Conservation (phyloP, 768 basidiomycete species). For the Coprinellus aureogranulatus region DNA sequence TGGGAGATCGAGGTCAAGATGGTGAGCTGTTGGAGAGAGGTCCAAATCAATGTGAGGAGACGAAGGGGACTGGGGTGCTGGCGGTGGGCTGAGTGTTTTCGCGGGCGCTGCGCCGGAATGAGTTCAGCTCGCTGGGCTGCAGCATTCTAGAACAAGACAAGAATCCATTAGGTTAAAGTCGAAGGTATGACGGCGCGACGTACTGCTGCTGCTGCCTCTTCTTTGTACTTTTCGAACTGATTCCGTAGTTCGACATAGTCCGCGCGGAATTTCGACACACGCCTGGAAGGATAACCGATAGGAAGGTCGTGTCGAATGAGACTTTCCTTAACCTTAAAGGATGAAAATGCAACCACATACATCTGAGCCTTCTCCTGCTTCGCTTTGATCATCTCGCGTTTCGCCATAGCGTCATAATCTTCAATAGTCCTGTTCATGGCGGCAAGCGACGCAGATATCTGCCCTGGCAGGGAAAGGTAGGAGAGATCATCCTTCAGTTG, state of each 20-base stretch:
- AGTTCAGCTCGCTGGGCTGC: too few species aligned
- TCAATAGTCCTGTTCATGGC: conserved; percentile 93
- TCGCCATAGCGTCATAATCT: conserved; percentile 96
- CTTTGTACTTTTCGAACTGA: conserved; percentile 80
- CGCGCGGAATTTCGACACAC: conserved; percentile 85
- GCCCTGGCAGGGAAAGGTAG: conserved; percentile 57
- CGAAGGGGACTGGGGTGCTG: too few species aligned
- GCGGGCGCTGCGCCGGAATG: too few species aligned
- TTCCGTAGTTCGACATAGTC: conserved; percentile 81
- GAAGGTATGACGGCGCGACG: conserved; percentile 11
- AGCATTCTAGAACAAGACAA: too few species aligned
- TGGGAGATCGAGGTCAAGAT: too few species aligned
- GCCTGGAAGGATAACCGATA: conserved; percentile 45
- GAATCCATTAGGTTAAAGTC: too few species aligned
- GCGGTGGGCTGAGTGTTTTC: too few species aligned
- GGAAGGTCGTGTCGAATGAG: not conserved
- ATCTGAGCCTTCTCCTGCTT: conserved; percentile 96
- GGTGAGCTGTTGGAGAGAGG: too few species aligned
- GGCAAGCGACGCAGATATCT: conserved; percentile 96
- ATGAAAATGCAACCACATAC: conserved; percentile 39
- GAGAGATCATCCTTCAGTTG: conserved; percentile 13
- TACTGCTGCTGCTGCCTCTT: conserved; percentile 51
- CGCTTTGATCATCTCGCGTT: conserved; percentile 91
- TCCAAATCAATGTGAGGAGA: too few species aligned
- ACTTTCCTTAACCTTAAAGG: not conserved